Evolutionary conservation across 208 protist genomes (phyloP).

Genomic region (Trypanosoma theileri): DNA sequence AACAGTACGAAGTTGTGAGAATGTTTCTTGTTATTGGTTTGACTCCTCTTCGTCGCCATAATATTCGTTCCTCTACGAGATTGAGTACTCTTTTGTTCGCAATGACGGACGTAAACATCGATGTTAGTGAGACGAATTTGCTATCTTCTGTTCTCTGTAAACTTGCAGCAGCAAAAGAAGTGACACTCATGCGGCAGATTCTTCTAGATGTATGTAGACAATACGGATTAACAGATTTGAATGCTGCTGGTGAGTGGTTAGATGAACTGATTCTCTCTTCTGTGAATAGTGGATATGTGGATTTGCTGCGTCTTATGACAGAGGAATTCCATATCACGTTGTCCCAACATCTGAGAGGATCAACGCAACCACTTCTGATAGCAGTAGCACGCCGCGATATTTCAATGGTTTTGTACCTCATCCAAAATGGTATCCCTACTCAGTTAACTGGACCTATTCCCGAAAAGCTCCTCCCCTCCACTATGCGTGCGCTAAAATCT

Average conservation of each 20-base stretch:
- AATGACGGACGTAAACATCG: conserved; percentile 24
- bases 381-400: conserved; percentile 42
- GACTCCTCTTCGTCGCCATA: conserved; percentile 37
- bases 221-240: conserved; percentile 9
- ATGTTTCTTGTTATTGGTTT: conserved; percentile 50
- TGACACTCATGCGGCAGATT: conserved; percentile 11
- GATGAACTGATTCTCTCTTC: conserved; percentile 44
- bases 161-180: conserved; percentile 5
- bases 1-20: conserved; percentile 29
- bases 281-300: conserved; percentile 36
- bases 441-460: conserved; percentile 27
- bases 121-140: background rate
- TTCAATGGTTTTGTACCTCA: conserved; percentile 46
- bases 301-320: conserved; percentile 40
- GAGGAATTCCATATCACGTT: conserved; percentile 45
- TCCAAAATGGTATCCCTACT: conserved; percentile 40
- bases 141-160: conserved; percentile 8
- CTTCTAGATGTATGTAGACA: conserved; percentile 20
- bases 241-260: conserved; percentile 40
- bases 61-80: conserved; percentile 14
- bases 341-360: background rate
- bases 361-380: conserved; percentile 28
- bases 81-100: conserved; percentile 14
- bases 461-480: conserved; percentile 14
- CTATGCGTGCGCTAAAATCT: conserved; percentile 18